Percentiles rank a stretch among this genome's conserved stretches.
Evolutionary conservation across 495 filamentous ascomycete species (phyloP).

Genomic region (Parathielavia appendiculata): DNA sequence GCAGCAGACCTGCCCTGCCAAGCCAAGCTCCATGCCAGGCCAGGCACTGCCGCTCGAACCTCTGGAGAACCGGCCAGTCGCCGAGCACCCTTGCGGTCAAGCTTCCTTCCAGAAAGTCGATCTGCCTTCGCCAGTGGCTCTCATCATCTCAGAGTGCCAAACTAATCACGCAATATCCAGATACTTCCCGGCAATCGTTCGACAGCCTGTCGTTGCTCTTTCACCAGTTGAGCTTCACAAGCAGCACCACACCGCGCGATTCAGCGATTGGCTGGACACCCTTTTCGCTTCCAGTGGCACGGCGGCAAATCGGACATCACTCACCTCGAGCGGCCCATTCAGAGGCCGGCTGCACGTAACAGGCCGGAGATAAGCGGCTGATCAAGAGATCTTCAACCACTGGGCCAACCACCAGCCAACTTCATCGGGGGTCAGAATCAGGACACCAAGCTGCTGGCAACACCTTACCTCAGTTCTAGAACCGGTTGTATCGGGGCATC

Average conservation of each 20-base stretch:
- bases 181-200: neutral
- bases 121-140: neutral
- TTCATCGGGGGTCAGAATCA: neutral
- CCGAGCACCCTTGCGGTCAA: conserved; percentile 14
- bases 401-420: neutral
- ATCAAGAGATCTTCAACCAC: conserved; percentile 9
- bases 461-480: too few relatives aligned
- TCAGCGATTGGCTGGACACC: conserved; percentile 10
- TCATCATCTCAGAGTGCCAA: neutral
- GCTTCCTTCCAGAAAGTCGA: conserved; percentile 17
- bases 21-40: conserved; percentile 5
- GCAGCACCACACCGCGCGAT: neutral
- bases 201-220: neutral
- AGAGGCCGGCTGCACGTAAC: conserved; percentile 11
- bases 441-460: neutral
- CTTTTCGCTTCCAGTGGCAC: neutral
- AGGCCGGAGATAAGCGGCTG: conserved; percentile 6
- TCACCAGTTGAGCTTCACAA: neutral
- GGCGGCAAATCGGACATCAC: conserved; percentile 13
- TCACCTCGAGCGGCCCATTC: conserved; percentile 2
- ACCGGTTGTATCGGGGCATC: too few relatives aligned
- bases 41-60: conserved; percentile 1
- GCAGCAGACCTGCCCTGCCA: conserved; percentile 5
- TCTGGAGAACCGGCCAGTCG: conserved; percentile 1
- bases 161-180: neutral